These are phyloP conservation scores for Scorias spongiosa DNA, from an alignment of 2,329 filamentous ascomycete genomes.

Conservation along the genomic window DNA sequence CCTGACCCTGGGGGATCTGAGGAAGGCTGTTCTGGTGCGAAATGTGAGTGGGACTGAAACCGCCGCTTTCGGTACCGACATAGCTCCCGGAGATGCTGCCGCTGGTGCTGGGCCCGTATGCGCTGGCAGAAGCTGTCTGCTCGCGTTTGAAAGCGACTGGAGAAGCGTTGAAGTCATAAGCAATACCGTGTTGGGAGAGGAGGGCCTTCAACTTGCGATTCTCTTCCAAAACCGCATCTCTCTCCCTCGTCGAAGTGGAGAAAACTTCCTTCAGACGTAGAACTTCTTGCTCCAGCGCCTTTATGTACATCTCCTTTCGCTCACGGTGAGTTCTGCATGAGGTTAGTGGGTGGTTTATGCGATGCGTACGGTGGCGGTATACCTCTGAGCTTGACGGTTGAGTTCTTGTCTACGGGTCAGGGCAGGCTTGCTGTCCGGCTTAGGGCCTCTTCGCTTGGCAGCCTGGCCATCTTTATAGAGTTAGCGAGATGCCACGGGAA, in stretches of 20 bases:
- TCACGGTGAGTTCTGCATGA: constrained; percentile 73
- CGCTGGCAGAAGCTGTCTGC: constrained; percentile 13
- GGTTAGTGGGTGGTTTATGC: constrained; percentile 4
- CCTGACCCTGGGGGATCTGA: constrained; percentile 1
- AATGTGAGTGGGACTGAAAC: constrained; percentile 30
- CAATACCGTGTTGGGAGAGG: constrained; percentile 43
- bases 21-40: constrained; percentile 5
- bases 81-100: constrained; percentile 51
- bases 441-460: constrained; percentile 80
- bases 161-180: constrained; percentile 32
- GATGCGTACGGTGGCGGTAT: constrained; percentile 16
- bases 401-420: constrained; percentile 83
- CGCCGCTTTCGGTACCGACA: constrained; percentile 30
- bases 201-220: constrained; percentile 59
- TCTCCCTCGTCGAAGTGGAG: constrained; percentile 57
- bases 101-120: constrained; percentile 30
- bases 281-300: constrained; percentile 81
- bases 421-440: constrained; percentile 91
- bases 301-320: constrained; percentile 92
- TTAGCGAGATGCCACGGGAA: background rate
- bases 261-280: constrained; percentile 77
- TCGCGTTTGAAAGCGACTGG: constrained; percentile 21
- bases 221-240: constrained; percentile 60
- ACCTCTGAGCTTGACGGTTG: constrained; percentile 93
- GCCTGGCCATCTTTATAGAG: constrained; percentile 55